Evolutionary conservation across 768 basidiomycete species (phyloP).

Genomic region (Naganishia friedmannii): DNA sequence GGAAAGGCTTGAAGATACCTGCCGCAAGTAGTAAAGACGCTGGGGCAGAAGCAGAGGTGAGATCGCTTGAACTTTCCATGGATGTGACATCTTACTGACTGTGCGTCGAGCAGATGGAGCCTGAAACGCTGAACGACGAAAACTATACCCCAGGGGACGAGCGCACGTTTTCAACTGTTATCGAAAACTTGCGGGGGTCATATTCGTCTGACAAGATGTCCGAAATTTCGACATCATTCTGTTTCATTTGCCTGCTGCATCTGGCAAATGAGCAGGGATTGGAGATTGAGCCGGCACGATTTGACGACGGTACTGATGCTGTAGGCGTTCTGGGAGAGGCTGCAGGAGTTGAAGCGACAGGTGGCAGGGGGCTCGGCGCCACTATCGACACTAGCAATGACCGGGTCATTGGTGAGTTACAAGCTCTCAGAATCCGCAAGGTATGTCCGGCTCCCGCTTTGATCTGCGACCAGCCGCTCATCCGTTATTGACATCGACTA

Average conservation of each 20-base stretch:
- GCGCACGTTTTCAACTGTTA: slow-evolving; percentile 60
- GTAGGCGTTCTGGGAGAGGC: slow-evolving; percentile 38
- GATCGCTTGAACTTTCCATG: slow-evolving; percentile 17
- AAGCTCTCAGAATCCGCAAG: slow-evolving; percentile 49
- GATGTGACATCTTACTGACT: background rate
- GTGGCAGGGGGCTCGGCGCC: slow-evolving; percentile 21
- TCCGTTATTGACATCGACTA: background rate
- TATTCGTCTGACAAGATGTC: slow-evolving; percentile 94
- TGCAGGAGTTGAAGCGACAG: slow-evolving; percentile 33
- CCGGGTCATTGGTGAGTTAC: slow-evolving; percentile 47
- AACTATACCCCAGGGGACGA: slow-evolving; percentile 23
- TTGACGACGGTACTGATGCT: slow-evolving; percentile 39
- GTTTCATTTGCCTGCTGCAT: slow-evolving; percentile 95
- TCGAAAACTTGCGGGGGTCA: slow-evolving; percentile 70
- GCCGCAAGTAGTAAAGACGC: background rate
- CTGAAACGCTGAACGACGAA: slow-evolving; percentile 33
- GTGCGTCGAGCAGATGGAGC: background rate
- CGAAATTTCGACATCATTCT: slow-evolving; percentile 98
- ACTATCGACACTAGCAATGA: slow-evolving; percentile 39
- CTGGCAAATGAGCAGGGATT: slow-evolving; percentile 94
- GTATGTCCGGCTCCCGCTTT: slow-evolving; percentile 31
- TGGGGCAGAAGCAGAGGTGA: slow-evolving; percentile 52
- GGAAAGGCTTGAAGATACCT: slow-evolving; percentile 84
- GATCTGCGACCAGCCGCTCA: background rate
- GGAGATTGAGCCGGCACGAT: slow-evolving; percentile 61